Conservation (phyloP, 2,329 filamentous ascomycete species). For the Septoria petroselini region DNA sequence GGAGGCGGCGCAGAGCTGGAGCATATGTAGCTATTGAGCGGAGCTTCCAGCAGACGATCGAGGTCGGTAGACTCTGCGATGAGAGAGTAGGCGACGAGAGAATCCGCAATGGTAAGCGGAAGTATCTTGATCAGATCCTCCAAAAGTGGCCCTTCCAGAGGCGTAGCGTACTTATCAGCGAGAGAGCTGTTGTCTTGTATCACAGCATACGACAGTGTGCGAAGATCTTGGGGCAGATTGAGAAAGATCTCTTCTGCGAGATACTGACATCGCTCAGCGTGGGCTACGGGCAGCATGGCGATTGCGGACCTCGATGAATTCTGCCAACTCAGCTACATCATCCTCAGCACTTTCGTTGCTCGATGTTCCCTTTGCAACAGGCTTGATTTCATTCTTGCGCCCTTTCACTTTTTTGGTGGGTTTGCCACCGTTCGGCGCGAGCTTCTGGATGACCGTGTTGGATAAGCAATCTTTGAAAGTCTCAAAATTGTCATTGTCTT, state of each 20-base stretch:
- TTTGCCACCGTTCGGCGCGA: conserved; percentile 47
- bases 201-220: conserved; percentile 58
- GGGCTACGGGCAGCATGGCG: not conserved
- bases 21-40: conserved; percentile 62
- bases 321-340: conserved; percentile 66
- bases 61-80: conserved; percentile 50
- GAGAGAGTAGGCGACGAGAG: conserved; percentile 64
- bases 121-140: conserved; percentile 54
- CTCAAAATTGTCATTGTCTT: conserved; percentile 57
- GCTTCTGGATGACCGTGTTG: conserved; percentile 62
- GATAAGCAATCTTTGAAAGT: conserved; percentile 73
- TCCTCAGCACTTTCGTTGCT: conserved; percentile 26
- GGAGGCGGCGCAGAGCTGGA: conserved; percentile 61
- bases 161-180: conserved; percentile 44
- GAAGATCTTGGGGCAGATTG: conserved; percentile 59
- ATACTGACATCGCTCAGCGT: conserved; percentile 50
- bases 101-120: conserved; percentile 62
- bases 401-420: conserved; percentile 48
- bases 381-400: conserved; percentile 42
- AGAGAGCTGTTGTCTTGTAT: conserved; percentile 53
- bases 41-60: conserved; percentile 58
- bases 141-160: conserved; percentile 41
- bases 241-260: conserved; percentile 67
- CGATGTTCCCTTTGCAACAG: conserved; percentile 20
- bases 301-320: conserved; percentile 66